phyloP scores from a whole-genome alignment of 257 asterid species.

The Ehretia macrophylla region DNA sequence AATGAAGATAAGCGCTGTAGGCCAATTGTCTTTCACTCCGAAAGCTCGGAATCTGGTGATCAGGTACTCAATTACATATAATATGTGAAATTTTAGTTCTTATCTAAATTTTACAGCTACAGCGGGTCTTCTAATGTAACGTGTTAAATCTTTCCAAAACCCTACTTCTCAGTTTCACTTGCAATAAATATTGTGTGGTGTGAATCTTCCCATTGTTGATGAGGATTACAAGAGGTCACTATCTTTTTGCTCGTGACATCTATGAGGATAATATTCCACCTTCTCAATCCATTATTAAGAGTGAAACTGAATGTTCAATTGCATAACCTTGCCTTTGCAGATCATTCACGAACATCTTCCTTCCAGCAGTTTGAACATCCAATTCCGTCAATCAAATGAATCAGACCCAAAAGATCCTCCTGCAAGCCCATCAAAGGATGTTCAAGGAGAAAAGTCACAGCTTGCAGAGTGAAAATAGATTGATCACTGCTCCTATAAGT shows the following conservation, averaged over 20 bases:
- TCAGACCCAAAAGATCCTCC: constrained; percentile 11
- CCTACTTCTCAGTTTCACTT: too few relatives aligned
- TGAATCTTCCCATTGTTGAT: too few relatives aligned
- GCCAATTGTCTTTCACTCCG: constrained; percentile 59
- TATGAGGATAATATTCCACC: neutral
- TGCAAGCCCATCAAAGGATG: constrained; percentile 11
- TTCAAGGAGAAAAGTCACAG: constrained; percentile 14
- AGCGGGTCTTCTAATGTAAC: too few relatives aligned
- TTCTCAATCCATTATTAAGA: neutral
- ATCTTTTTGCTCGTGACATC: too few relatives aligned
- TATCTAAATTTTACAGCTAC: neutral
- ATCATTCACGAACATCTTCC: constrained; percentile 26
- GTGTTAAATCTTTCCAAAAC: too few relatives aligned
- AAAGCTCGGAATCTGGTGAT: constrained; percentile 26
- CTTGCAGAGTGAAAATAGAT: constrained; percentile 11
- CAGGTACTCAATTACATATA: constrained; percentile 25
- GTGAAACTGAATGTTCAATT: neutral
- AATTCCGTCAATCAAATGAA: constrained; percentile 20
- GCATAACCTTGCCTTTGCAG: constrained; percentile 19
- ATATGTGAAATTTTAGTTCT: too few relatives aligned
- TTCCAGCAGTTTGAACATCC: constrained; percentile 23
- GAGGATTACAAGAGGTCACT: too few relatives aligned
- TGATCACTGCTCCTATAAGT: neutral
- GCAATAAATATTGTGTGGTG: too few relatives aligned
- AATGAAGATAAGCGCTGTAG: constrained; percentile 73